These are phyloP conservation scores for Puccinia sorghi DNA, from an alignment of 1,284 basidiomycete species.

Conservation along the genomic window DNA sequence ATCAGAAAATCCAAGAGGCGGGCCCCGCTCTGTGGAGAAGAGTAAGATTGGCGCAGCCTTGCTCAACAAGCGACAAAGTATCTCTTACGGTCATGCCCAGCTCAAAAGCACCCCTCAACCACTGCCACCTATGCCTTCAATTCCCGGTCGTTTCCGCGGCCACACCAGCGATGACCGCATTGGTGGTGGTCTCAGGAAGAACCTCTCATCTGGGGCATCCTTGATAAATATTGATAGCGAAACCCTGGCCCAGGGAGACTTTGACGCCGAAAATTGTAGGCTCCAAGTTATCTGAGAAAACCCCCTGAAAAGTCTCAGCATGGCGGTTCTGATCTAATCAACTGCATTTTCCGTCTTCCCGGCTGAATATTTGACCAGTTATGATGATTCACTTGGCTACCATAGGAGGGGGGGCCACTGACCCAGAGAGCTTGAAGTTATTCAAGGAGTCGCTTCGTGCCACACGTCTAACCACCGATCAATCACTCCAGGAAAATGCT, in stretches of 20 bases:
- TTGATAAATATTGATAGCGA: constrained; percentile 53
- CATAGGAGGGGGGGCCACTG: constrained; percentile 26
- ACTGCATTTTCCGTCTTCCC: not conserved
- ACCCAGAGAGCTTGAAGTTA: constrained; percentile 37
- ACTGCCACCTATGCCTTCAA: constrained; percentile 37
- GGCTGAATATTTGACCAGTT: not conserved
- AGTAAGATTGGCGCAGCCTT: constrained; percentile 55
- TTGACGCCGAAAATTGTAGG: constrained; percentile 56
- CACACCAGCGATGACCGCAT: constrained; percentile 12
- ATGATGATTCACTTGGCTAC: constrained; percentile 38
- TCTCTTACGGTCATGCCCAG: constrained; percentile 52
- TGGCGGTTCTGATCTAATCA: not conserved
- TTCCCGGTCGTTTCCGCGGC: constrained; percentile 5
- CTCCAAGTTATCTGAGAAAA: not conserved
- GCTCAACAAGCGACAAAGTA: constrained; percentile 57
- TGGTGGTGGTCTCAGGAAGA: constrained; percentile 13
- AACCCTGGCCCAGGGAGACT: constrained; percentile 54
- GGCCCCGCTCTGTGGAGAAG: constrained; percentile 17
- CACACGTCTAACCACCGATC: constrained; percentile 51
- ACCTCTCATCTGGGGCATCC: constrained; percentile 44
- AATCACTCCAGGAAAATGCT: constrained; percentile 54
- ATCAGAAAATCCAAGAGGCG: not conserved
- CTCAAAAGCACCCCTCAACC: constrained; percentile 36
- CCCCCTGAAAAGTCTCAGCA: not conserved
- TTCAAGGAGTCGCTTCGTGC: constrained; percentile 34